A percentile compares a stretch with the other conserved stretches of the same genome.
These are phyloP conservation scores for Clonostachys byssicola DNA, from an alignment of 2,329 filamentous ascomycete genomes.

Conservation along the genomic window DNA sequence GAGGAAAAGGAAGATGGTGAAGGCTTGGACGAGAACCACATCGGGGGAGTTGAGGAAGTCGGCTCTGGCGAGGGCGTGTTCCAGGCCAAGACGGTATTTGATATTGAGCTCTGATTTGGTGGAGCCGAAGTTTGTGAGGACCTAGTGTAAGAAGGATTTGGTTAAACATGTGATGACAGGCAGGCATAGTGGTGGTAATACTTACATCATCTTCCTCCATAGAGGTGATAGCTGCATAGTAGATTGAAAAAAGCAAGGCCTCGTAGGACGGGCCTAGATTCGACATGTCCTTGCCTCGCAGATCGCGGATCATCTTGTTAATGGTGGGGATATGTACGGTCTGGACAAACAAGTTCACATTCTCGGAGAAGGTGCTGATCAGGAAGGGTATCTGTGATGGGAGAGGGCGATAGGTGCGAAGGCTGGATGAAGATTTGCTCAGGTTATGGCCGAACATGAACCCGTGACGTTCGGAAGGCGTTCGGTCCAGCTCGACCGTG, in stretches of 20 bases:
- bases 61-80: constrained; percentile 57
- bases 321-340: constrained; percentile 41
- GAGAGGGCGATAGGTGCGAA: constrained; percentile 40
- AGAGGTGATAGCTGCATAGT: constrained; percentile 49
- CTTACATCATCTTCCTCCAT: constrained; percentile 54
- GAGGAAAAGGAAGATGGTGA: constrained; percentile 53
- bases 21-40: constrained; percentile 55
- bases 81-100: constrained; percentile 49
- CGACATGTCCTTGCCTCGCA: constrained; percentile 20
- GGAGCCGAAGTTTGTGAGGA: constrained; percentile 41
- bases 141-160: constrained; percentile 21
- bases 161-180: not conserved
- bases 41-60: constrained; percentile 58
- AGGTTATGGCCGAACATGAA: constrained; percentile 47
- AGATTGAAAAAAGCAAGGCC: constrained; percentile 52
- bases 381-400: constrained; percentile 52
- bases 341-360: constrained; percentile 39
- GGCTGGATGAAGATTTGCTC: constrained; percentile 15
- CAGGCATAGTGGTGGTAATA: not conserved
- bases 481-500: constrained; percentile 32
- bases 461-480: constrained; percentile 39
- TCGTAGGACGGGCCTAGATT: constrained; percentile 36
- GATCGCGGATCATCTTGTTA: constrained; percentile 26
- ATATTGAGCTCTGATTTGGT: constrained; percentile 37
- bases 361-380: constrained; percentile 43